Evolutionary conservation across 2,329 filamentous ascomycete species (phyloP).

Genomic region (Colletotrichum musicola): DNA sequence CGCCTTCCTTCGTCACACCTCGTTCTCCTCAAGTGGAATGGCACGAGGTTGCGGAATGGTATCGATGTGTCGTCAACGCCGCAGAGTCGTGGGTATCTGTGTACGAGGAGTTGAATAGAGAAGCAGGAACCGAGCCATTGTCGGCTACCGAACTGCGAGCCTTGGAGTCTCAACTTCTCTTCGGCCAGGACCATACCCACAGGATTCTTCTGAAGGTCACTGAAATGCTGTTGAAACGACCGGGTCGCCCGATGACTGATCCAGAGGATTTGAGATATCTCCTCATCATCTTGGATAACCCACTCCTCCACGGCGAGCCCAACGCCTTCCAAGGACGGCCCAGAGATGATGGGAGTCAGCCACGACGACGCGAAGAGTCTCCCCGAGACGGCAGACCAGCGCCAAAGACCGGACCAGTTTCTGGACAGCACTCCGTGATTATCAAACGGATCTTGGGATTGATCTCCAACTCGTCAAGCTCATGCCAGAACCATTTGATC

Average conservation of each 20-base stretch:
- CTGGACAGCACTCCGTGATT: constrained; percentile 83
- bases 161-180: constrained; percentile 61
- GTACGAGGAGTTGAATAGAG: constrained; percentile 63
- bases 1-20: constrained; percentile 61
- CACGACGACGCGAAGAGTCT: constrained; percentile 11
- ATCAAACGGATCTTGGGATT: constrained; percentile 88
- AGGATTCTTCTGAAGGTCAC: constrained; percentile 80
- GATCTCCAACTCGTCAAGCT: constrained; percentile 78
- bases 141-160: constrained; percentile 54
- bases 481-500: constrained; percentile 82
- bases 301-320: constrained; percentile 70
- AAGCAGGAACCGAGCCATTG: constrained; percentile 47
- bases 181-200: constrained; percentile 77
- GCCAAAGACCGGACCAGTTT: constrained; percentile 57
- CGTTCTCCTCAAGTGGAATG: constrained; percentile 81
- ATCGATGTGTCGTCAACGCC: constrained; percentile 75
- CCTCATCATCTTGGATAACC: constrained; percentile 83
- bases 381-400: constrained; percentile 10
- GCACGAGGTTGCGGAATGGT: constrained; percentile 79
- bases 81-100: constrained; percentile 74
- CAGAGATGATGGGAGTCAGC: constrained; percentile 39
- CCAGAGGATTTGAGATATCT: constrained; percentile 82
- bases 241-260: constrained; percentile 75
- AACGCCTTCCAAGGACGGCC: constrained; percentile 57
- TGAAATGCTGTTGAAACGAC: constrained; percentile 84